Evolutionary conservation across 225 moss, liverwort and hornwort species (phyloP), one percentile per base, ranked within the genome.

Genomic region (Physcomitrium patens): DNA sequence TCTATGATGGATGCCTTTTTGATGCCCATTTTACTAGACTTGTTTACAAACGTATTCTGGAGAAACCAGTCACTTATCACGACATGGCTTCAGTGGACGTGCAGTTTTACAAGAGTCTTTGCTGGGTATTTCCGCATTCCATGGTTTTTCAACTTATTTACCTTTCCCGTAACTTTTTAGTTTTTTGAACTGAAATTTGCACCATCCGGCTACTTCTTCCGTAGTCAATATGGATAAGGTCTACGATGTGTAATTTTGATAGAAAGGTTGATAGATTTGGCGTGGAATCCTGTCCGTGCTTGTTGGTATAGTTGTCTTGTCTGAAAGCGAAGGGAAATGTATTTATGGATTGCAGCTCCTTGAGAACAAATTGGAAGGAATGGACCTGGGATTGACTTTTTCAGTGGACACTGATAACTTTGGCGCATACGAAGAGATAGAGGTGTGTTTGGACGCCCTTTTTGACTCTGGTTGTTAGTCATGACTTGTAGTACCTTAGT

Each of bases 51-150:
- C 91, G 97, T 44, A 86, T 99, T 72, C 59, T 99, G 68, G 97
- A 99, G 74, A 99, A 99, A 85, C 86, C 93, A 50, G 97, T 99
- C 31, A 93, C 93, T 64, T 99, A 99, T 79, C 97, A 93, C 78
- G 97, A 99, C 57, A 99, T 99, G 97, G 97, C 97, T 67, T 87
- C 94, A 56, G 97, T 99, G 28, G 97, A 99, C 69, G 97, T 99
- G 50, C 97, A 99, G 79, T 99, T 99, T 75, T 99, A 99, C 84
- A 99, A 84, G 79, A 99, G 97, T 65, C 83, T 99, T 41, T 93
- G 93, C 83, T 99, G 97, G 97, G 97, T 99, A 91, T 63, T 80
- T 44, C 16, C 70, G 22, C 48, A 47, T 49, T 77, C 50, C 46
- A 14, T 62, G 12, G 20, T 49, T 52, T 64, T 12, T 74, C 17